These are phyloP conservation scores for Penicillium sp. DNA, from an alignment of 2,329 filamentous ascomycete species.

Conservation along the genomic window DNA sequence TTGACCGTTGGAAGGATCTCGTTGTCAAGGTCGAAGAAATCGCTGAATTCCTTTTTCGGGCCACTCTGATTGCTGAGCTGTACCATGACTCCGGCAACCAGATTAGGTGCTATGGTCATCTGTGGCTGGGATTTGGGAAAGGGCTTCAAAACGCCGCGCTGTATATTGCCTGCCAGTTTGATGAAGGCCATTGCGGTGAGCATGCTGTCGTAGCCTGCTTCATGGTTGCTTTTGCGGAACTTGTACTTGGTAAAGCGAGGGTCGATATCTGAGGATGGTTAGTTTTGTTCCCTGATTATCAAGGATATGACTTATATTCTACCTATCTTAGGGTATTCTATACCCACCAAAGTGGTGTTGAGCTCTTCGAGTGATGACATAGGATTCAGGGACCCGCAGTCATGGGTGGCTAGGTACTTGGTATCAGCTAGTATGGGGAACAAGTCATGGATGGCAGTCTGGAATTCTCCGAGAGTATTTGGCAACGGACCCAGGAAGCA, in stretches of 20 bases:
- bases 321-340: constrained; percentile 34
- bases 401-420: constrained; percentile 62
- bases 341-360: constrained; percentile 26
- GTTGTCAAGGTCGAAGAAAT: constrained; percentile 1
- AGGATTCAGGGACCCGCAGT: constrained; percentile 53
- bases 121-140: background rate
- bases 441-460: constrained; percentile 49
- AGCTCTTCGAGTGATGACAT: constrained; percentile 36
- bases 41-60: background rate
- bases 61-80: background rate
- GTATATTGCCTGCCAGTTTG: constrained; percentile 54
- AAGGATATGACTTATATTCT: constrained; percentile 5
- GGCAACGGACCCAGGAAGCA: constrained; percentile 61
- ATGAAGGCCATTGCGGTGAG: constrained; percentile 60
- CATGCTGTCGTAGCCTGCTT: constrained; percentile 64
- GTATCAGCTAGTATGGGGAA: constrained; percentile 62
- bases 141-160: background rate
- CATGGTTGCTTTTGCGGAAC: constrained; percentile 43
- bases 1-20: background rate
- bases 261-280: constrained; percentile 34
- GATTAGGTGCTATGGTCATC: background rate
- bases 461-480: constrained; percentile 56
- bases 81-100: background rate
- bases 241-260: constrained; percentile 33
- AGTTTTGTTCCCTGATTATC: background rate